Base-by-base conservation (phyloP, 2,329 filamentous ascomycete genomes). In the Colletotrichum sp. region DNA sequence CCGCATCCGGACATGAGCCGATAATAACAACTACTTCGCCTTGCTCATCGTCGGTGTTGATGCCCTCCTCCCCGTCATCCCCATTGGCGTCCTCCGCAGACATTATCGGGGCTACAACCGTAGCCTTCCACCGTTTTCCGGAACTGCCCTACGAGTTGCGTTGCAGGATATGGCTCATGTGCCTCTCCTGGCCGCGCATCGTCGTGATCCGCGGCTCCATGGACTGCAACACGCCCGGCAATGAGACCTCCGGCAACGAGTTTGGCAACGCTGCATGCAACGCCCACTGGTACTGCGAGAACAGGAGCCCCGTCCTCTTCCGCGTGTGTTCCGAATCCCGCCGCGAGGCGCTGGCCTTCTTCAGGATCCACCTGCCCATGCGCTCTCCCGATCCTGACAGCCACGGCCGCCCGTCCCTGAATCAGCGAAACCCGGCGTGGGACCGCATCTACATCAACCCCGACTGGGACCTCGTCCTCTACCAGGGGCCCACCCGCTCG, bases 401-500 rank as follows among this genome's bases (percentile, higher is more conserved):
- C 44, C 66, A 78, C 57, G 76, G 73, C 60, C 67, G 60, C 21
- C 70, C 69, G 18, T 44, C 66, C 36, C 34, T 64, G 44, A 70
- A 70, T 57, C 74, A 74, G 62, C 70, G 75, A 32, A 79, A 79
- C 69, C 78, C 78, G 68, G 71, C 67, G 16, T 71, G 75, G 69
- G 60, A 76, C 34, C 67, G 67, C 15, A 72, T 76, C 67, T 78
- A 77, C 70, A 75, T 79, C 34, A 78, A 79, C 67, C 78, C 78
- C 18, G 76, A 79, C 32, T 79, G 78, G 78, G 78, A 79, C 62
- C 72, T 79, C 64, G 74, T 79, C 9, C 64, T 79, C 12, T 79
- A 73, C 70, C 59, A 76, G 24, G 71, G 71, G 18, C 39, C 62
- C 18, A 69, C 60, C 32, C 49, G 60, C 10, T 49, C 70, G 10